Conservation (phyloP, 768 basidiomycete species). For the Hemileccinum rubropunctum region DNA sequence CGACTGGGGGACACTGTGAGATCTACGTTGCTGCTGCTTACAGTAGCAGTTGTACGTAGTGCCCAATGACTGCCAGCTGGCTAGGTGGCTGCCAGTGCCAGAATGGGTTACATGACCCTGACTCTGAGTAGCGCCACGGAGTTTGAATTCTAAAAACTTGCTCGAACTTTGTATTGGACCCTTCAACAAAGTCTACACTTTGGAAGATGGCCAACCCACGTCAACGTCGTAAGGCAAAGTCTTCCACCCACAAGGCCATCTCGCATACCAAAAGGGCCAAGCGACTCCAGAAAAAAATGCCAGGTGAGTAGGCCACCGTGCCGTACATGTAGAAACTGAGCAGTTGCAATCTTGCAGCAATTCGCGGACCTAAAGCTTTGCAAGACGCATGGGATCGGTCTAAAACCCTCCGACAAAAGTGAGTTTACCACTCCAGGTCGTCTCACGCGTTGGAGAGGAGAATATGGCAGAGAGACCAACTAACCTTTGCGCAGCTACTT, state of each 20-base stretch:
- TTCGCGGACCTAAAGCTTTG: constrained; percentile 77
- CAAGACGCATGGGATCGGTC: constrained; percentile 85
- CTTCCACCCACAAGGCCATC: constrained; percentile 68
- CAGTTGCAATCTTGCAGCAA: constrained; percentile 42
- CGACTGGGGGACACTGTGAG: no score
- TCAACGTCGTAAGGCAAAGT: constrained; percentile 83
- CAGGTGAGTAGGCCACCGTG: constrained; percentile 48
- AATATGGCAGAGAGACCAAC: not conserved
- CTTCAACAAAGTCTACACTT: not conserved
- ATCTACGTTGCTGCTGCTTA: no score
- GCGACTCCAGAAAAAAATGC: constrained; percentile 74
- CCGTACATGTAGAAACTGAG: constrained; percentile 6
- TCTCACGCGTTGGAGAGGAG: not conserved
- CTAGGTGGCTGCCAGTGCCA: no score
- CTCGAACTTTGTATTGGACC: not conserved
- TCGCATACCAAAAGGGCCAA: constrained; percentile 75
- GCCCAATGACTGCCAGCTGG: no score
- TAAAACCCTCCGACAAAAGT: constrained; percentile 94
- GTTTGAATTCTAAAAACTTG: constrained; percentile 6
- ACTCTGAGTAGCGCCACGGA: constrained; percentile 4
- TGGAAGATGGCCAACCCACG: constrained; percentile 85
- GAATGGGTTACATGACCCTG: no score
- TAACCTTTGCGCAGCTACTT: constrained; percentile 53
- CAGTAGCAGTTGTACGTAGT: no score
- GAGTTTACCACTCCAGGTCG: constrained; percentile 27